Evolutionary conservation across 2,329 filamentous ascomycete genomes (phyloP), one percentile per base, ranked within the genome.

Genomic region (Hypoxylon sp.): DNA sequence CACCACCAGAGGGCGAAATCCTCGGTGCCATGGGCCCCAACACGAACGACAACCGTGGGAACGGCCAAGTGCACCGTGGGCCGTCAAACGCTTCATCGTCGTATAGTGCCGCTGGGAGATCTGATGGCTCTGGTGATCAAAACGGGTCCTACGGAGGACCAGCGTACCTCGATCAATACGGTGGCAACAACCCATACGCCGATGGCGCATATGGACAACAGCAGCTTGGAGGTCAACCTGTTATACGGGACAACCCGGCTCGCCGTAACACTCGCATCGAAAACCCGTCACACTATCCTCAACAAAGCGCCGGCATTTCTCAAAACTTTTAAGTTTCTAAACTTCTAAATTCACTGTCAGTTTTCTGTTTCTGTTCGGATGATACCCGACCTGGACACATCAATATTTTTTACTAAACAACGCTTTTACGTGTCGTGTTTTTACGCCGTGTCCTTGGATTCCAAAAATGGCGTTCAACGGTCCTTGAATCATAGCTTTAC

Each of bases 11-110:
- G 74, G 91, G 91, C 56, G 94, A 97, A 78, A 92, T 93, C 49
- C 86, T 97, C 38, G 93, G 92, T 56, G 93, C 91, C 45, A 90
- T 97, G 81, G 93, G 93, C 2, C 91, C 93, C 11, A 85, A 88
- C 13, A 86, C 91, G 25, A 85, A 87, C 61, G 86, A 88, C 67
- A 91, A 91, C 79, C 86, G 89, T 57, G 84, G 82, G 14, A 67
- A 59, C 13, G 86, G 90, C 25, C 93, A 93, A 72, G 92, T 98
- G 36, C 93, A 92, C 72, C 91, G 96, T 59, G 96, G 96, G 1
- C 90, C 93, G 1, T 98, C 95, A 5, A 98, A 98, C 76, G 96
- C 96, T 5, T 99, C 96, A 0, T 98, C 96, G 0, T 94, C 93
- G 1, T 99, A 98, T 82, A 98, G 94, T 70, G 91, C 90, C 11